phyloP scores from a whole-genome alignment of 345 rosid genomes.

The Eucalyptus sp. region DNA sequence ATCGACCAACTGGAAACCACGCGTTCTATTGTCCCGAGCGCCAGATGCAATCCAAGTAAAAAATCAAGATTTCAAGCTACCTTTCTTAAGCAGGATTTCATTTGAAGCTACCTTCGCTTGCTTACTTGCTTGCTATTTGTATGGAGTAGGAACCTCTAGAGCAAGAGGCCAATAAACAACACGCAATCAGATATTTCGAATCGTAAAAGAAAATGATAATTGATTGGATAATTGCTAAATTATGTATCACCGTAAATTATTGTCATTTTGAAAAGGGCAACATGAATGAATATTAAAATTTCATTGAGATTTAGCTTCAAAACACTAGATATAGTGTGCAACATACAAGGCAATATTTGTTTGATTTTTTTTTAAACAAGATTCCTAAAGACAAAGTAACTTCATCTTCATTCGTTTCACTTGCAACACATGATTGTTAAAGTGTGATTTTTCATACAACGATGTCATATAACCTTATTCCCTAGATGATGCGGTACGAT shows the following conservation, averaged over 20 bases:
- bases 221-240: not conserved
- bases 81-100: not conserved
- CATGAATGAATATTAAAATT: not conserved
- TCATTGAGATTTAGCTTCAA: not conserved
- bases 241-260: not conserved
- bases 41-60: not conserved
- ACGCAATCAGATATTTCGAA: not conserved
- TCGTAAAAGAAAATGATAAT: not conserved
- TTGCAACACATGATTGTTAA: not conserved
- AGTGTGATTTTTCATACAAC: not conserved
- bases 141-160: not conserved
- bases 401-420: not conserved
- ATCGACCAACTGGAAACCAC: not conserved
- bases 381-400: not conserved
- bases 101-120: not conserved
- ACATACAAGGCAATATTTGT: not conserved
- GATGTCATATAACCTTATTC: not conserved
- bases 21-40: not conserved
- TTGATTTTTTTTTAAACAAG: not conserved
- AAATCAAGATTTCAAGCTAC: not conserved
- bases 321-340: not conserved
- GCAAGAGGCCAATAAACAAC: not conserved
- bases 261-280: not conserved
- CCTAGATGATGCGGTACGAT: not conserved
- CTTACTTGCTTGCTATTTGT: not conserved